These are phyloP conservation scores for Fusarium redolens DNA, from an alignment of 2,329 filamentous ascomycete genomes.

Conservation along the genomic window DNA sequence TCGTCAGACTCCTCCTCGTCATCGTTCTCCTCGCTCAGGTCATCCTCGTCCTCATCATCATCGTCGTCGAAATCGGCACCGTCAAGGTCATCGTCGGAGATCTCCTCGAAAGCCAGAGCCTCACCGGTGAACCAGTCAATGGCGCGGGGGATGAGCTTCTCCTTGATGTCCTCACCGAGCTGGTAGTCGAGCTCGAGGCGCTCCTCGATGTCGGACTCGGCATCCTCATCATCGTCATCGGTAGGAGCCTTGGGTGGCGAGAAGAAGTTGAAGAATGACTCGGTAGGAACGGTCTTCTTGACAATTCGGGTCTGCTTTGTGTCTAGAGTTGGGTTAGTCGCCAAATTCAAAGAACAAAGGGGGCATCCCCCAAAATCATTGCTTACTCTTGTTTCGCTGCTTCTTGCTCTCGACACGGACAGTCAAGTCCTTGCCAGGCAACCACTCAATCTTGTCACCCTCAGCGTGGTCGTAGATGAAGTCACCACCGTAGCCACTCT, in stretches of 20 bases:
- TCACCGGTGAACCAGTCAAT: conserved; percentile 99
- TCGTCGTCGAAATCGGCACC: conserved; percentile 88
- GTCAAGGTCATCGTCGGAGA: conserved; percentile 84
- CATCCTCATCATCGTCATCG: conserved; percentile 77
- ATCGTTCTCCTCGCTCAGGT: conserved; percentile 85
- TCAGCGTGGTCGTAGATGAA: conserved; percentile 99
- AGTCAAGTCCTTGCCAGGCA: conserved; percentile 90
- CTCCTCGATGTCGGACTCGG: conserved; percentile 92
- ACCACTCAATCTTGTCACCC: conserved; percentile 98
- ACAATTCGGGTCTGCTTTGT: conserved; percentile 99
- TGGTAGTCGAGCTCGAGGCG: conserved; percentile 98
- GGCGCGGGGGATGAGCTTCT: conserved; percentile 97
- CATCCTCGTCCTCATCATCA: conserved; percentile 92
- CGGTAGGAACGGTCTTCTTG: conserved; percentile 98
- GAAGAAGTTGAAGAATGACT: conserved; percentile 99
- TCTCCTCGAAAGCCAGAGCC: conserved; percentile 94
- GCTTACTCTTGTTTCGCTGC: conserved; percentile 98
- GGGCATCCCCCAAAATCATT: background rate
- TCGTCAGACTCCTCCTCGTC: conserved; percentile 85
- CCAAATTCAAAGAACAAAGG: background rate
- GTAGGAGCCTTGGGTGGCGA: conserved; percentile 88
- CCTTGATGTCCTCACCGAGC: conserved; percentile 98
- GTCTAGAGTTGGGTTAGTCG: conserved; percentile 66
- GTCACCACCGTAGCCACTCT: conserved; percentile 97
- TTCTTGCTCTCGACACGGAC: conserved; percentile 98